Evolutionary conservation across 2,329 filamentous ascomycete species (phyloP), one percentile per base, ranked within the genome.

Genomic region (Pseudogymnoascus sp.): DNA sequence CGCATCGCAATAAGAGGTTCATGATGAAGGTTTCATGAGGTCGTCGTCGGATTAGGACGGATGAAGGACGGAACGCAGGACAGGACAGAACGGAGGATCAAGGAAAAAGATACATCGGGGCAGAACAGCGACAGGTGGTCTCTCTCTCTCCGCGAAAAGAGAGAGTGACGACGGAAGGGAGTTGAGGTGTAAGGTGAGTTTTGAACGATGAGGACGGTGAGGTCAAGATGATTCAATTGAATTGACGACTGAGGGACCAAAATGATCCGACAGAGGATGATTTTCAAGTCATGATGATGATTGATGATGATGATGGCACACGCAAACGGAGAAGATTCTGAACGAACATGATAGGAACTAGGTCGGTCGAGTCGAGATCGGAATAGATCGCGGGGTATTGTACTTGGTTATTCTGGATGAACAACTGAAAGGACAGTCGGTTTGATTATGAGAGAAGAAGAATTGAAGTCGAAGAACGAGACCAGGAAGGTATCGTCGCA

Each of bases 101-200:
- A 73, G 67, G 69, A 73, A 73, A 73, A 68, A 71, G 73, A 74
- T 72, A 74, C 71, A 69, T 64, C 68, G 67, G 67, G 69, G 70
- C 47, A 71, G 68, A 63, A 67, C 66, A 67, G 54, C 67, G 65
- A 62, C 57, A 36, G 61, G 62, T 59, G 34, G 61, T 63, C 21
- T 57, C 37, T 40, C 37, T 40, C 37, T 39, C 36, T 14, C 36
- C 37, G 37, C 37, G 37, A 40, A 40, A 40, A 40, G 37, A 14
- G 47, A 54, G 47, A 26, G 26, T 11, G 26, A 54, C 47, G 66
- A 54, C 47, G 66, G 62, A 65, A 69, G 54, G 34, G 31, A 36
- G 16, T 26, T 26, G 23, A 26, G 23, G 23, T 26, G 23, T 26
- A 26, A 26, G 23, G 23, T 26, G 42, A 62, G 14, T 31, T 31